Evolutionary conservation across 257 asterid genomes (phyloP).

Genomic region (Ilex asprella): DNA sequence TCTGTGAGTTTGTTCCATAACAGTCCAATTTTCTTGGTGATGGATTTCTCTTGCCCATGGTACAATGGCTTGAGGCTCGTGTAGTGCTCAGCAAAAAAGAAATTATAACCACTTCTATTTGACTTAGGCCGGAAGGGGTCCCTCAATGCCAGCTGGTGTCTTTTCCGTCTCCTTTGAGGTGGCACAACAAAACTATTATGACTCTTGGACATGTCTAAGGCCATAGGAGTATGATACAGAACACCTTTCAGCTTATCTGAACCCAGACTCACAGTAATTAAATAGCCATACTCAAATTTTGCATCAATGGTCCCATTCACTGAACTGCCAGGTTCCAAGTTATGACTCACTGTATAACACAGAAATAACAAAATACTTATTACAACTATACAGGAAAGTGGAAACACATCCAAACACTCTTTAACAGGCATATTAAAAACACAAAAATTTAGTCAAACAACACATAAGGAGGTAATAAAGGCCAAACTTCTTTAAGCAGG

Average conservation of each 20-base stretch:
- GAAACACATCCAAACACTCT: background rate
- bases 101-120: constrained; percentile 79
- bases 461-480: no score
- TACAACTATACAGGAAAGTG: background rate
- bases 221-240: constrained; percentile 58
- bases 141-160: constrained; percentile 37
- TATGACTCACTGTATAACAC: constrained; percentile 36
- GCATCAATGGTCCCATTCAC: constrained; percentile 81
- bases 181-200: constrained; percentile 25
- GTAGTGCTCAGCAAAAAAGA: constrained; percentile 89
- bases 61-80: constrained; percentile 60
- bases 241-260: constrained; percentile 70
- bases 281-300: constrained; percentile 80
- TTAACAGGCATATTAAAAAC: background rate
- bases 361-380: constrained; percentile 8
- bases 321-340: constrained; percentile 49
- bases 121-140: constrained; percentile 77
- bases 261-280: constrained; percentile 63
- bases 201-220: constrained; percentile 28
- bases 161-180: constrained; percentile 35
- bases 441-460: background rate
- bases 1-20: constrained; percentile 76
- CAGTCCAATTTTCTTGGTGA: constrained; percentile 71
- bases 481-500: no score
- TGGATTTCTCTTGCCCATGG: constrained; percentile 83